Base-by-base conservation (phyloP, 441 rosid genomes). In the Hypseocharis bilobata region DNA sequence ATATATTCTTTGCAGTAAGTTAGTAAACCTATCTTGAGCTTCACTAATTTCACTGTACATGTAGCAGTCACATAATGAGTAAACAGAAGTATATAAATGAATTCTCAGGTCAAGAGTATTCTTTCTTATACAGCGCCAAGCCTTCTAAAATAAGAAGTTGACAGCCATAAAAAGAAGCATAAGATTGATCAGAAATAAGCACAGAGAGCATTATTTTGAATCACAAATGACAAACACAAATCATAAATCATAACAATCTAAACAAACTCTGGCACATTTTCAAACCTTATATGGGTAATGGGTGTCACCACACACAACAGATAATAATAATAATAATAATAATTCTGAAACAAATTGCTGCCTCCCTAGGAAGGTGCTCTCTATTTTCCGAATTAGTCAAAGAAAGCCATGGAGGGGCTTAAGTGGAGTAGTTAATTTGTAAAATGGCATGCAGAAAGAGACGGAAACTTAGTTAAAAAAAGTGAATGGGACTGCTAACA, bases 11-110 rank as follows among this genome's bases (percentile, higher is more conserved):
- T 82, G 84, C 64, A 85, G 67, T 70, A 82, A 69, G 74, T 79
- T 81, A 68, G 89, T 82, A 76, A 85, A 81, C 66, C 72, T 83
- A 70, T 85, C 88, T 60, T 80, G 82, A 4, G 88, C 89, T 83
- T 83, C 88, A 76, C 89, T 87, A 58, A 87, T 85, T 80, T 87
- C 89, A 58, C 92, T 82, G 86, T 47, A 38, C 22, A 68, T 27
- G 62, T 20, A 60, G 67, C 23, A 34, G 4, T 26, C 19, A 19
- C 17, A 63, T 45, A 45, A 47, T 52, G 29, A 52, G 14, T 52
- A 52, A 25, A 3, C 23, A 16, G 27, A 56, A 29, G 13, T 16
- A 45, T 30, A 42, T 29, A 23, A 57, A 63, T 45, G 36, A 55
- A 63, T 58, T 57, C 30, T 42, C 25, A 3, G 10, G 36, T 63